Evolutionary conservation across 306 rosid genomes (phyloP).

Genomic region (Comarum palustre): DNA sequence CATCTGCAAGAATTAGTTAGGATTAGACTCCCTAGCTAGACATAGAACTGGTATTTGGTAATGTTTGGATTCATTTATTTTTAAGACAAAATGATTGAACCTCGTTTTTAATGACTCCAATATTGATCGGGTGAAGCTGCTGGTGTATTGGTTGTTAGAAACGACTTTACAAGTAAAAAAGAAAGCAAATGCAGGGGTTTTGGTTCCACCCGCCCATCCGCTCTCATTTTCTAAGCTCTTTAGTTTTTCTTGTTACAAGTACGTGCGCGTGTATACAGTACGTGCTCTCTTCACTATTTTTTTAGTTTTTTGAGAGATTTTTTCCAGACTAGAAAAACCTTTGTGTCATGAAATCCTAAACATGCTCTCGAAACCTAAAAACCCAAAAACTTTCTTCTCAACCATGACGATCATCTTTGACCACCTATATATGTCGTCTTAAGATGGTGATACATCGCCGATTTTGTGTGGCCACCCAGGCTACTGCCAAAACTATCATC

Average conservation of each 20-base stretch:
- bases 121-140: not conserved
- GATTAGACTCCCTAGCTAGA: not conserved
- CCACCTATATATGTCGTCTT: too few species aligned
- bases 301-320: too few species aligned
- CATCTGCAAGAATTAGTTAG: not conserved
- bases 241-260: not conserved
- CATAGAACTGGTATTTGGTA: not conserved
- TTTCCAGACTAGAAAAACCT: too few species aligned
- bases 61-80: not conserved
- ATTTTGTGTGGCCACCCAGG: too few species aligned
- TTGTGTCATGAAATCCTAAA: too few species aligned
- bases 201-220: not conserved
- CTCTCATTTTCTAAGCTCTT: not conserved
- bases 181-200: not conserved
- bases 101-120: not conserved
- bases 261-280: not conserved
- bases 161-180: not conserved
- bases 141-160: not conserved
- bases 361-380: too few species aligned
- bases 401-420: too few species aligned
- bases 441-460: too few species aligned
- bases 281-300: too few species aligned
- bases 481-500: too few species aligned
- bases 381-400: too few species aligned
- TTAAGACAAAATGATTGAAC: not conserved